Conservation (phyloP, 345 rosid species). For the Hypericum perforatum region DNA sequence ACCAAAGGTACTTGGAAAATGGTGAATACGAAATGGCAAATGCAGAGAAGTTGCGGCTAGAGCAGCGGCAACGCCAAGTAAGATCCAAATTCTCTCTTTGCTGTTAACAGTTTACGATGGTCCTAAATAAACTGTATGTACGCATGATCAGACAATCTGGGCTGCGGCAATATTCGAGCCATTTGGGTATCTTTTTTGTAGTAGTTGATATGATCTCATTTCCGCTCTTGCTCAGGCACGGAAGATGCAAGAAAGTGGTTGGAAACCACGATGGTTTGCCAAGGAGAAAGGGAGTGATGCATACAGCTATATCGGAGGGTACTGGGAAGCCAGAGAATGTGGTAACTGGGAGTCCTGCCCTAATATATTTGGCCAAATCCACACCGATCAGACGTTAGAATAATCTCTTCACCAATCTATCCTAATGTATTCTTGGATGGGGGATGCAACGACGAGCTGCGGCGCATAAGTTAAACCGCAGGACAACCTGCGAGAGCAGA, state of each 20-base stretch:
- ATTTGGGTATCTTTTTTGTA: too few relatives aligned
- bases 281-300: background rate
- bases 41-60: conserved; percentile 33
- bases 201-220: too few relatives aligned
- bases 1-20: conserved; percentile 31
- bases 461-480: too few relatives aligned
- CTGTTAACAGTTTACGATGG: too few relatives aligned
- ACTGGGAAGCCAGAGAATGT: conserved; percentile 1
- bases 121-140: too few relatives aligned
- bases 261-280: conserved; percentile 1
- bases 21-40: conserved; percentile 35
- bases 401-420: too few relatives aligned
- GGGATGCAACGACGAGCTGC: too few relatives aligned
- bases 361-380: background rate
- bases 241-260: conserved; percentile 4
- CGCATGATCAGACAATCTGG: too few relatives aligned
- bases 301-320: background rate
- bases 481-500: too few relatives aligned
- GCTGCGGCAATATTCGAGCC: too few relatives aligned
- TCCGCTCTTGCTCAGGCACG: background rate
- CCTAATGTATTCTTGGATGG: too few relatives aligned
- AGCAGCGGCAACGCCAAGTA: conserved; percentile 36
- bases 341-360: conserved; percentile 1
- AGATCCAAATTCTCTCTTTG: background rate
- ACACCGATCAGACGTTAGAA: too few relatives aligned